Conservation (phyloP, 805 yeast genomes). For the Kurtzmaniella cleridarum region DNA sequence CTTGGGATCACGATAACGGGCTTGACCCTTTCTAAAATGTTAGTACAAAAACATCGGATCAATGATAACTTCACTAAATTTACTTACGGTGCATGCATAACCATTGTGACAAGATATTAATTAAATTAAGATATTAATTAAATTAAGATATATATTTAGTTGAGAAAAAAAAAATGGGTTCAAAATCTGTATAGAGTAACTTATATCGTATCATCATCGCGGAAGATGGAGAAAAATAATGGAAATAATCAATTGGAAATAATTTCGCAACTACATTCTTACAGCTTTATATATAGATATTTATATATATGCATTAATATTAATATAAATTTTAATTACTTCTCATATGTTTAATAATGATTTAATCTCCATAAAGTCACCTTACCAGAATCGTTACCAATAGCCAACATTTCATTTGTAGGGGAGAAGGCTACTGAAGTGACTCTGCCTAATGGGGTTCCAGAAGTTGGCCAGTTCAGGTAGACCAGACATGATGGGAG, state of each 20-base stretch:
- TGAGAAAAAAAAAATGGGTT: no score
- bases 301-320: no score
- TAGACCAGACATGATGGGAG: constrained; percentile 82
- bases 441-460: constrained; percentile 94
- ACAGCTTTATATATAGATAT: no score
- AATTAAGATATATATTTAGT: no score
- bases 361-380: constrained; percentile 85
- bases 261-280: no score
- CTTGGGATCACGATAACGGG: constrained; percentile 49
- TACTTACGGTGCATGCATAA: no score
- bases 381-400: constrained; percentile 88
- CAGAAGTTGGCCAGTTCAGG: constrained; percentile 95
- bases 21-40: constrained; percentile 33
- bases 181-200: no score
- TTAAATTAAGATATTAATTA: no score
- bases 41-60: constrained; percentile 1
- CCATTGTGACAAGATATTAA: no score
- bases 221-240: background rate
- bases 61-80: no score
- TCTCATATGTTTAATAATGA: constrained; percentile 49
- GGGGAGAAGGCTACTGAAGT: constrained; percentile 77
- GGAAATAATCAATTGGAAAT: background rate
- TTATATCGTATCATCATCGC: background rate
- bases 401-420: constrained; percentile 72
- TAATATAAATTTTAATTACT: no score